Evolutionary conservation across 495 filamentous ascomycete species (phyloP).

Genomic region (Lentithecium fluviatile): DNA sequence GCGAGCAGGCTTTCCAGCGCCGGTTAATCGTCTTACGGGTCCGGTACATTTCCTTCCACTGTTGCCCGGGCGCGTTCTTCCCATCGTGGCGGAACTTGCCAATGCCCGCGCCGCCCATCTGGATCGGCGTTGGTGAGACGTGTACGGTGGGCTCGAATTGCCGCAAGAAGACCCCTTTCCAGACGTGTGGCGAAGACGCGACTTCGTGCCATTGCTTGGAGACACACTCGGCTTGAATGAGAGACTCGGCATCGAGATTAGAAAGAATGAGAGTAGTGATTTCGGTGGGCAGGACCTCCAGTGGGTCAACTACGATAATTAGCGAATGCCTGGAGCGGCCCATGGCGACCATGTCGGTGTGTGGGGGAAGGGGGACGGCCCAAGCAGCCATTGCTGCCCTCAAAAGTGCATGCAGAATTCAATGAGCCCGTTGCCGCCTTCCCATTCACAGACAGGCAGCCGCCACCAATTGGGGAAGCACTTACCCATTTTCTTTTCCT

Average conservation of each 20-base stretch:
- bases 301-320: constrained; percentile 56
- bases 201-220: constrained; percentile 62
- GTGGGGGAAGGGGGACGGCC: no score
- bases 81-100: constrained; percentile 47
- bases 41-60: constrained; percentile 86
- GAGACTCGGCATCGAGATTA: constrained; percentile 64
- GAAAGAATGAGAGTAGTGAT: constrained; percentile 70
- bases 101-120: constrained; percentile 46
- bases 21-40: constrained; percentile 70
- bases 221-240: constrained; percentile 62
- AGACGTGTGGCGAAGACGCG: constrained; percentile 65
- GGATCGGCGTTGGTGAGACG: constrained; percentile 48
- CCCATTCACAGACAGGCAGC: no score
- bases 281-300: constrained; percentile 66
- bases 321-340: no score
- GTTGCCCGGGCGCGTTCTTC: constrained; percentile 46
- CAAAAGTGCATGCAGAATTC: no score
- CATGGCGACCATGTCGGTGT: no score
- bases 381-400: no score
- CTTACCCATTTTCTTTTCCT: constrained; percentile 33
- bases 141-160: constrained; percentile 54
- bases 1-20: constrained; percentile 75
- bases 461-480: background rate
- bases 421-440: no score
- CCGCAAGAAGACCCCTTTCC: constrained; percentile 72